A percentile compares a stretch with the other conserved stretches of the same genome.
phyloP scores from a whole-genome alignment of 805 yeast genomes.

The Pichia insulana region DNA sequence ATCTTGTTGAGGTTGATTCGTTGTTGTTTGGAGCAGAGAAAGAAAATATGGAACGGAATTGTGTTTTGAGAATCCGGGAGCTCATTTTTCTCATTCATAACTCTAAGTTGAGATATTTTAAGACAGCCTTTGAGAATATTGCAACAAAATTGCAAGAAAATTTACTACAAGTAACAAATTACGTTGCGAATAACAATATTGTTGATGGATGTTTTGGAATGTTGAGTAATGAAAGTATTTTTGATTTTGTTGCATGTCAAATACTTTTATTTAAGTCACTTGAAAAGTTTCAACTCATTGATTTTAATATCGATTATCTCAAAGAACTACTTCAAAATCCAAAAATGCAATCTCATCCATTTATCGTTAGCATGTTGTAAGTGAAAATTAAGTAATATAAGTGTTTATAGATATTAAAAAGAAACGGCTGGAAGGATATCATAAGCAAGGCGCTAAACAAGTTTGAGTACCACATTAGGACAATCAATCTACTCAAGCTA shows the following conservation, averaged over 20 bases:
- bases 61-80: slow-evolving; percentile 21
- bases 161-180: slow-evolving; percentile 4
- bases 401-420: neutral
- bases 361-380: slow-evolving; percentile 8
- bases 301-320: neutral
- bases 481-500: too few species aligned
- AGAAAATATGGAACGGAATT: slow-evolving; percentile 56
- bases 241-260: slow-evolving; percentile 17
- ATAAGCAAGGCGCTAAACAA: too few species aligned
- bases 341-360: slow-evolving; percentile 12
- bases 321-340: neutral
- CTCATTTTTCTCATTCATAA: slow-evolving; percentile 6
- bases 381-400: neutral
- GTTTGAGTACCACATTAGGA: too few species aligned
- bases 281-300: neutral
- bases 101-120: neutral
- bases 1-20: slow-evolving; percentile 16
- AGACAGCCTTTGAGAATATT: neutral
- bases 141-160: neutral
- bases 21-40: slow-evolving; percentile 59
- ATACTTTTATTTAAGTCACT: slow-evolving; percentile 10
- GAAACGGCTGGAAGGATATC: neutral
- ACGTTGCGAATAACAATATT: slow-evolving; percentile 7
- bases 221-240: slow-evolving; percentile 19
- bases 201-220: slow-evolving; percentile 27